Evolutionary conservation across 768 basidiomycete species (phyloP), one percentile per base, ranked within the genome.

Genomic region (Termitomyces heimii): DNA sequence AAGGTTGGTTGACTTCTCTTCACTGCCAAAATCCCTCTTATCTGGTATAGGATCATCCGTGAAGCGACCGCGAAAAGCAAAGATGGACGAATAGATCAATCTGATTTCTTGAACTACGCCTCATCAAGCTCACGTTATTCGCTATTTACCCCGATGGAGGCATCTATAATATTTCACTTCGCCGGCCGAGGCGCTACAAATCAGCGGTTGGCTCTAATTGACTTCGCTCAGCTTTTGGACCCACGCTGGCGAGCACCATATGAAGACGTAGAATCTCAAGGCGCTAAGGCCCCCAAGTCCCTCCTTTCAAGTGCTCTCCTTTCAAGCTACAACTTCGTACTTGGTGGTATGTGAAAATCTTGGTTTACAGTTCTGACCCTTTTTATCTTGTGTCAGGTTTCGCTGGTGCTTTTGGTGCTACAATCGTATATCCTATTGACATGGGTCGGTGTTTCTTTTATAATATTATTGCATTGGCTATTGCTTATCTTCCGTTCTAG

Each of bases 151-250:
- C 96, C 96, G 4, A 96, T 98, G 92, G 96, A 98, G 71, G 93
- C 90, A n/a, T 84, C 89, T 53, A 97, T 98, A 66, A 86, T 99
- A 66, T 99, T 98, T 76, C 96, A 99, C 71, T 98, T 98, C 74
- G 94, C 94, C 28, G 87, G 91, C 13, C 83, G 94, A 47, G 95
- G 94, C 14, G 75, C 78, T 45, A 74, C 77, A 3, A 75, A 76
- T 47, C 83, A 86, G 65, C 82, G 94, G 22, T 80, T 99, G 52
- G 83, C 93, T 10, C 72, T 96, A 39, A 72, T 91, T 44, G 97
- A 99, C 70, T 99, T 99, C 71, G 92, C 87, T 20, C 92, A 95
- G 65, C 73, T 98, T 24, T 74, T 98, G 54, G 95, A 98, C 68
- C 92, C 95, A 16, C 85, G 85, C 60, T 95, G 94, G 93, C 79